phyloP scores from a whole-genome alignment of 1,284 basidiomycete genomes.

The Leccinum fuscescens region DNA sequence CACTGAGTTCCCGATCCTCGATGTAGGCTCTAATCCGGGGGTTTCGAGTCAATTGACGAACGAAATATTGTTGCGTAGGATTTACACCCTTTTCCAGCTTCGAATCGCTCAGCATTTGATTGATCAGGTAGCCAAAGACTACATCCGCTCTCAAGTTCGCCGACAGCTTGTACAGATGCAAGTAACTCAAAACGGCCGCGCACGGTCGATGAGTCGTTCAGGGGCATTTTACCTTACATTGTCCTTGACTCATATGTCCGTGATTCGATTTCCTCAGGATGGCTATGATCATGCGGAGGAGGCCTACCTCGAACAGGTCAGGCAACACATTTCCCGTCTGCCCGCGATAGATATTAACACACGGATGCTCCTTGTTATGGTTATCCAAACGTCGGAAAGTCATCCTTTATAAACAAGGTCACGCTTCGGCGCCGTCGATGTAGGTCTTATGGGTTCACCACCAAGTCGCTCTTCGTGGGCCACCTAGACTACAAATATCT shows the following conservation, averaged over 20 bases:
- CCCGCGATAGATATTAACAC: conserved; percentile 96
- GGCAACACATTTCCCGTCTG: conserved; percentile 95
- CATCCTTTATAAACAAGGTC: conserved; percentile 97
- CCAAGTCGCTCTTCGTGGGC: conserved; percentile 54
- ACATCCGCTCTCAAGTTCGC: conserved; percentile 78
- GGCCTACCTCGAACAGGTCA: conserved; percentile 95
- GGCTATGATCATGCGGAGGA: conserved; percentile 98
- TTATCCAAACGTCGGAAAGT: conserved; percentile 97
- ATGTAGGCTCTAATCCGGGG: conserved; percentile 53
- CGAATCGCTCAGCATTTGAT: conserved; percentile 92
- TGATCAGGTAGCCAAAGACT: conserved; percentile 94
- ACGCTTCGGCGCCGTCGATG: conserved; percentile 88
- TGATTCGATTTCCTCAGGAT: conserved; percentile 52
- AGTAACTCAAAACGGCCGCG: conserved; percentile 93
- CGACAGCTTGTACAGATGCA: conserved; percentile 93
- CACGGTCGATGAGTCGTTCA: conserved; percentile 72
- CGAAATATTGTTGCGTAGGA: conserved; percentile 53
- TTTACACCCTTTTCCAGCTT: conserved; percentile 92
- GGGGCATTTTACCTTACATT: neutral
- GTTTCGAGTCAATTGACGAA: neutral
- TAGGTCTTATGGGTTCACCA: conserved; percentile 99
- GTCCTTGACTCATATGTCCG: neutral
- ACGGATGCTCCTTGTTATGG: conserved; percentile 95
- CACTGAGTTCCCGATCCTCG: conserved; percentile 91
- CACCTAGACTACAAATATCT: too few relatives aligned